Evolutionary conservation across 2,329 filamentous ascomycete genomes (phyloP), one percentile per base, ranked within the genome.

Genomic region (Atkinsonella hypoxylon): DNA sequence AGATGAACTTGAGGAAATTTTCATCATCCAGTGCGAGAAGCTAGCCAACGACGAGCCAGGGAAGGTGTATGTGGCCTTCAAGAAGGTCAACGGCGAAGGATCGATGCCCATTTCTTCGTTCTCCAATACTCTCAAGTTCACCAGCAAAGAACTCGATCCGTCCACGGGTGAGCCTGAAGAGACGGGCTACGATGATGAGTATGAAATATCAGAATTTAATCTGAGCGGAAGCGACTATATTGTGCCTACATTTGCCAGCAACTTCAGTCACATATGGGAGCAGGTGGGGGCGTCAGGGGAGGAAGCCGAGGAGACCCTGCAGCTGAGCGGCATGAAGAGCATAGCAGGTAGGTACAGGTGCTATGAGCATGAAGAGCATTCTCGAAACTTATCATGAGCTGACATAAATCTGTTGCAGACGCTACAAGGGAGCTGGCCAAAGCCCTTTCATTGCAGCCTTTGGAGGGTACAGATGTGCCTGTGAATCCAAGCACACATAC

Each of bases 71-170:
- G 93, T 96, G 40, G 89, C 89, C 2, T 96, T 98, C 75, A 87
- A 85, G 70, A 93, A 94, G 67, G 70, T 81, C 30, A 79, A 77
- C 53, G 89, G 87, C 51, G 87, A 89, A 60, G 76, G 73, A 42
- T 79, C 84, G n/a, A 84, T 94, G 66, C 83, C 89, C 4, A 76
- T 86, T 20, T 82, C 85, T 48, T 86, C 81, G 41, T 95, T 98
- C 69, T 89, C 87, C 57, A 98, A 97, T 69, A 74, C 88, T 39
- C 84, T 98, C 64, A 96, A 93, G 70, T 98, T 98, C 67, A 96
- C 89, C 17, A 93, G 85, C 74, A 97, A 96, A 72, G 93, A 98
- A 70, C 93, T 98, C 57, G 93, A 98, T 61, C 93, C 93, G 6
- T 86, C 86, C 26, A 95, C 88, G n/a, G 81, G 82, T 57, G 89